Conservation (phyloP, 2,329 filamentous ascomycete genomes). For the Macrophomina pseudophaseolina region DNA sequence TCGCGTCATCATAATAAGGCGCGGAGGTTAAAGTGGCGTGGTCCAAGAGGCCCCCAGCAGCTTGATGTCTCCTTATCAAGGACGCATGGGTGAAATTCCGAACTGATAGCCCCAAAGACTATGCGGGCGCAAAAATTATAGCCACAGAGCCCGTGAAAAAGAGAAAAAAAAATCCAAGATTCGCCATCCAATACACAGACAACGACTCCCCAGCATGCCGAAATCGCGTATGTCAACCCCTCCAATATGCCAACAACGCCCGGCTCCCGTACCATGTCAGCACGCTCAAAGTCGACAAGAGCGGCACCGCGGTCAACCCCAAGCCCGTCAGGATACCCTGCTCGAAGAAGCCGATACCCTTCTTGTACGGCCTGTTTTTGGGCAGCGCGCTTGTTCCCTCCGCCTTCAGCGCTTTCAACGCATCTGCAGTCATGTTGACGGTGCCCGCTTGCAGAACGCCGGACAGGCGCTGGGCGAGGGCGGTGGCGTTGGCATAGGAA, state of each 20-base stretch:
- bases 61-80: too few species aligned
- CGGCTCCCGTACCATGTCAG: conserved; percentile 34
- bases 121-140: too few species aligned
- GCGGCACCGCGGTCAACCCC: conserved; percentile 40
- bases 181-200: not conserved
- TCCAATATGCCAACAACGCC: not conserved
- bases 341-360: conserved; percentile 46
- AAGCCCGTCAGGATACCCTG: conserved; percentile 45
- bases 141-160: too few species aligned
- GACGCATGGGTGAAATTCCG: too few species aligned
- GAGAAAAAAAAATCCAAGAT: too few species aligned
- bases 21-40: too few species aligned
- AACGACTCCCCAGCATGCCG: too few species aligned
- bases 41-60: too few species aligned
- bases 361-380: conserved; percentile 42
- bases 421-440: conserved; percentile 13
- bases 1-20: too few species aligned
- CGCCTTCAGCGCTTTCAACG: conserved; percentile 30
- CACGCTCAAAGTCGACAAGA: conserved; percentile 38
- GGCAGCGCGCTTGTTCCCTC: conserved; percentile 33
- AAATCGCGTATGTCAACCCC: not conserved
- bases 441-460: conserved; percentile 7
- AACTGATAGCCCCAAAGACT: too few species aligned
- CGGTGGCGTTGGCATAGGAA: conserved; percentile 39
- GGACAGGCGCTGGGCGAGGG: conserved; percentile 25